A percentile compares a stretch with the other conserved stretches of the same genome.
These are phyloP conservation scores for Canavalia ensiformis DNA, from an alignment of 306 rosid genomes.

Conservation along the genomic window DNA sequence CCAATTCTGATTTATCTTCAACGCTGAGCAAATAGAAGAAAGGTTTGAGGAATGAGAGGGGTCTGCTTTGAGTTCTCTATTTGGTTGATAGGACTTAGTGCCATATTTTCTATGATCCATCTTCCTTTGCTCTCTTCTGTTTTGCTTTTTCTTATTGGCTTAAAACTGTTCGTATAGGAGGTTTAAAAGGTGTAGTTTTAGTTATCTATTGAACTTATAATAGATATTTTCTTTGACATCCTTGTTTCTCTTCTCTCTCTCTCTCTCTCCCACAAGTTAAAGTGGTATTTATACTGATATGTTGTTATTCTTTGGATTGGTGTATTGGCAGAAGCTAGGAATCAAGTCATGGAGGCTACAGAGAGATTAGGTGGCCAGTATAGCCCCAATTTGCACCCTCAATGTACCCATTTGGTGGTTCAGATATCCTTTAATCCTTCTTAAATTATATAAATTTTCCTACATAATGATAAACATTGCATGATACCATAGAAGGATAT, in stretches of 20 bases:
- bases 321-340: slow-evolving; percentile 92
- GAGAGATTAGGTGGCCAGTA: slow-evolving; percentile 91
- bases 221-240: slow-evolving; percentile 5
- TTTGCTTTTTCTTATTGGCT: slow-evolving; percentile 24
- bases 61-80: slow-evolving; percentile 7
- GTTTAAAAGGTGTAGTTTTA: slow-evolving; percentile 24
- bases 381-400: slow-evolving; percentile 92
- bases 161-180: slow-evolving; percentile 27
- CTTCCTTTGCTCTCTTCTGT: slow-evolving; percentile 8
- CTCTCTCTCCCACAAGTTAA: not conserved
- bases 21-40: not conserved
- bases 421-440: slow-evolving; percentile 85
- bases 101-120: slow-evolving; percentile 3
- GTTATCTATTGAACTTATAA: not conserved
- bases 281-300: slow-evolving; percentile 6
- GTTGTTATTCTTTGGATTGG: slow-evolving; percentile 40
- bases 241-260: slow-evolving; percentile 1
- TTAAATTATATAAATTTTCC: slow-evolving; percentile 18
- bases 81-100: slow-evolving; percentile 18
- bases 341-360: slow-evolving; percentile 96
- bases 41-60: slow-evolving; percentile 20
- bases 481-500: slow-evolving; percentile 16
- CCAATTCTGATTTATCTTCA: slow-evolving; percentile 12
- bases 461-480: slow-evolving; percentile 31
- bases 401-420: slow-evolving; percentile 99